Conservation (phyloP, 768 basidiomycete genomes). For the Amanita rubescens region DNA sequence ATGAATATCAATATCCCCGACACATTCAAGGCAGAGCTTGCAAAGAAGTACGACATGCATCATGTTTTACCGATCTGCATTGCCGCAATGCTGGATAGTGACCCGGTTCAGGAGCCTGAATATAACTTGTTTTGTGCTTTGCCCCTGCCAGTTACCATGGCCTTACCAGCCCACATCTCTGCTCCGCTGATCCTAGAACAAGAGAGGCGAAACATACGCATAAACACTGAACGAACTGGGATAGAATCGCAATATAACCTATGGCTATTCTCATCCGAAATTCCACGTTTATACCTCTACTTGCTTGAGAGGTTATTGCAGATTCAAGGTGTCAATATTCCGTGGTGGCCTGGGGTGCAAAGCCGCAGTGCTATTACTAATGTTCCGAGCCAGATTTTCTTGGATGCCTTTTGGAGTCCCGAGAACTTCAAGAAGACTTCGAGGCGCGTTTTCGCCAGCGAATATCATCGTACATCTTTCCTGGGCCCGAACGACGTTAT, state of each 20-base stretch:
- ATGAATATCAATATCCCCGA: background rate
- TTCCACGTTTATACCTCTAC: conserved; percentile 32
- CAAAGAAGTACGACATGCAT: conserved; percentile 13
- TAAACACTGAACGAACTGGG: conserved; percentile 26
- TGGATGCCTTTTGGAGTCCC: conserved; percentile 24
- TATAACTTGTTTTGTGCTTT: conserved; percentile 35
- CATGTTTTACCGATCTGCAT: conserved; percentile 25
- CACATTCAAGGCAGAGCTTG: background rate
- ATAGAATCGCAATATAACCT: conserved; percentile 32
- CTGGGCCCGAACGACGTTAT: conserved; percentile 17
- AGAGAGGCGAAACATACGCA: conserved; percentile 36
- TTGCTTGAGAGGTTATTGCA: conserved; percentile 25
- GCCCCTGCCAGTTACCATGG: conserved; percentile 31
- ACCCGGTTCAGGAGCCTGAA: conserved; percentile 1
- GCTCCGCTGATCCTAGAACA: conserved; percentile 40
- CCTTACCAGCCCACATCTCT: conserved; percentile 39
- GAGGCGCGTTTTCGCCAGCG: conserved; percentile 20
- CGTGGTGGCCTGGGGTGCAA: conserved; percentile 37
- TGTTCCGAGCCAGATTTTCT: conserved; percentile 12
- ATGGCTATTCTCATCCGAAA: conserved; percentile 30
- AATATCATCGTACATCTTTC: conserved; percentile 9
- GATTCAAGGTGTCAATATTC: conserved; percentile 14
- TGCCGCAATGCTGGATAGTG: conserved; percentile 18
- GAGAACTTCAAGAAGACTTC: conserved; percentile 16
- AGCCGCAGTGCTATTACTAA: too few relatives aligned